A percentile compares a stretch with the other conserved stretches of the same genome.
Evolutionary conservation across 495 filamentous ascomycete genomes (phyloP).

Genomic region (Talaromyces liani): DNA sequence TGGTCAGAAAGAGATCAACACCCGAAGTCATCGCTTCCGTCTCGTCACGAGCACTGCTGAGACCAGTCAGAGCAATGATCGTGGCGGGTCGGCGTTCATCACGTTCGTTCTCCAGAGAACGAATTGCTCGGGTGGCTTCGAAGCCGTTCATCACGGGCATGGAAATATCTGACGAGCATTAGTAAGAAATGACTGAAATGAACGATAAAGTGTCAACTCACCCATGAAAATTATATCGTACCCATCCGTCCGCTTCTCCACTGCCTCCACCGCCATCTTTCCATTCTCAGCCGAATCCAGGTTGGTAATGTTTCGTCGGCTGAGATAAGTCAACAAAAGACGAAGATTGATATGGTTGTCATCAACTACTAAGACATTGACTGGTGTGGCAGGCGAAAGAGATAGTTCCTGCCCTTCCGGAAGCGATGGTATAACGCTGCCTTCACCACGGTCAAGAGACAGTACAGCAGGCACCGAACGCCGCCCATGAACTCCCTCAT

Average conservation of each 20-base stretch:
- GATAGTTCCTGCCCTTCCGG: neutral
- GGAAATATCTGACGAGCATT: constrained; percentile 46
- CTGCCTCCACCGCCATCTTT: constrained; percentile 43
- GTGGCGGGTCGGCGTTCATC: constrained; percentile 32
- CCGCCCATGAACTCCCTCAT: constrained; percentile 1
- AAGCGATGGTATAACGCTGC: neutral
- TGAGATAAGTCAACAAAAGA: constrained; percentile 57
- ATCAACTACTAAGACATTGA: constrained; percentile 57
- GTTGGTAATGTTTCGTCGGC: constrained; percentile 32
- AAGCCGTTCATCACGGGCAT: constrained; percentile 76
- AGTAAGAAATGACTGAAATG: neutral
- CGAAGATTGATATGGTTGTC: constrained; percentile 72
- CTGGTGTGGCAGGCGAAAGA: neutral
- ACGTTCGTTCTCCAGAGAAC: constrained; percentile 48
- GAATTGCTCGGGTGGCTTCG: constrained; percentile 62
- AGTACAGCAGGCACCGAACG: constrained; percentile 5
- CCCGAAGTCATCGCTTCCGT: constrained; percentile 59
- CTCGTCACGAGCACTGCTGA: constrained; percentile 56
- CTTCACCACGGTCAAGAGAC: neutral
- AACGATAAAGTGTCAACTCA: constrained; percentile 12
- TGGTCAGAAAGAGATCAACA: constrained; percentile 67
- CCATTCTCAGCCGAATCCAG: constrained; percentile 46
- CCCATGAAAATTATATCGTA: constrained; percentile 55
- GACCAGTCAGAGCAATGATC: constrained; percentile 65
- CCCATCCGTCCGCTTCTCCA: constrained; percentile 29